phyloP scores from a whole-genome alignment of 2,329 filamentous ascomycete species.

The Celoporthe dispersa region DNA sequence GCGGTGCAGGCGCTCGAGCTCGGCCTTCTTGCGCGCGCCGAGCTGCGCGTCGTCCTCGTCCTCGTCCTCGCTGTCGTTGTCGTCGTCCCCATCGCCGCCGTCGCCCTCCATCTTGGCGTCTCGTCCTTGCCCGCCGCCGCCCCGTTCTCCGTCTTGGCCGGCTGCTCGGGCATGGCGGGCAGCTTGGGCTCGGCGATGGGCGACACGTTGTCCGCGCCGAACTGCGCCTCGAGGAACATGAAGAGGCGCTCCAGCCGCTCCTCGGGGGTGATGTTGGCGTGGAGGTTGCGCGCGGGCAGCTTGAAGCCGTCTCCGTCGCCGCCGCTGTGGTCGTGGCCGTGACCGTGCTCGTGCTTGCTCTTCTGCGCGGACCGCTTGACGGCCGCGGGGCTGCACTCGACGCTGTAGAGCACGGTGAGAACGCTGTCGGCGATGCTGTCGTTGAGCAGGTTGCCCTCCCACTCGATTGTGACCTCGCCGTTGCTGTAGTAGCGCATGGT shows the following conservation, averaged over 20 bases:
- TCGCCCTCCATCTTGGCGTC: conserved; percentile 45
- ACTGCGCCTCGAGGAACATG: conserved; percentile 97
- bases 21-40: conserved; percentile 62
- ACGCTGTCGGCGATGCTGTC: conserved; percentile 98
- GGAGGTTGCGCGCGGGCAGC: conserved; percentile 66
- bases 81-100: conserved; percentile 35
- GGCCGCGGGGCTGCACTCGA: conserved; percentile 92
- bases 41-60: conserved; percentile 49
- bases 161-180: conserved; percentile 39
- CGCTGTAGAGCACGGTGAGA: conserved; percentile 87
- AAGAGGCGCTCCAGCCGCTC: conserved; percentile 85
- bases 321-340: conserved; percentile 30
- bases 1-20: conserved; percentile 78
- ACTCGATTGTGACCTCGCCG: conserved; percentile 87
- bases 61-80: conserved; percentile 34
- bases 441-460: conserved; percentile 98
- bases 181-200: conserved; percentile 73
- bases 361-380: conserved; percentile 73
- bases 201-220: conserved; percentile 79
- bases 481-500: conserved; percentile 76
- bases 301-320: conserved; percentile 44
- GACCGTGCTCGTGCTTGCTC: conserved; percentile 38
- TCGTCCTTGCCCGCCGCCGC: conserved; percentile 38
- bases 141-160: conserved; percentile 33
- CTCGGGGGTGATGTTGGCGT: conserved; percentile 70